Conservation (phyloP, 768 basidiomycete genomes). For the Boletellus ananiceps region DNA sequence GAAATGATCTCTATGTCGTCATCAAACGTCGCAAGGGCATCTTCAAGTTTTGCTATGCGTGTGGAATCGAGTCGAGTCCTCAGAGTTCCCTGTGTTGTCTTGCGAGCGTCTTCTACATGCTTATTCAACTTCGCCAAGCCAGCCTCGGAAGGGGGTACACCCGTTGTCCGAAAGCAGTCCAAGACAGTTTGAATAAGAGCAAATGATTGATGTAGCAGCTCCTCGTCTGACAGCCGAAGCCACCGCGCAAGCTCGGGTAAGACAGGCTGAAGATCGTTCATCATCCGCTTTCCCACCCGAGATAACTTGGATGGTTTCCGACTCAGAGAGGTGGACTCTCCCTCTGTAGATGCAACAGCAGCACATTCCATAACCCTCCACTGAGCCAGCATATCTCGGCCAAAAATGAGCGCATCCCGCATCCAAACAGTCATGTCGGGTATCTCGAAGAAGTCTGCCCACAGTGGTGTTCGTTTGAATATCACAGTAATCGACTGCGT, state of each 20-base stretch:
- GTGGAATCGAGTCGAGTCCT: slow-evolving; percentile 51
- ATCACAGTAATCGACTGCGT: slow-evolving; percentile 74
- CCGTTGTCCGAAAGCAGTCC: slow-evolving; percentile 64
- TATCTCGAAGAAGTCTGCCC: slow-evolving; percentile 78
- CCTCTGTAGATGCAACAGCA: slow-evolving; percentile 21
- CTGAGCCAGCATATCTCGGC: slow-evolving; percentile 77
- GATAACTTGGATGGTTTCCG: slow-evolving; percentile 48
- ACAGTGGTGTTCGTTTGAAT: slow-evolving; percentile 77
- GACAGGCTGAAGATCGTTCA: slow-evolving; percentile 70
- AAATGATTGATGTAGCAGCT: slow-evolving; percentile 86
- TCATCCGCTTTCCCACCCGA: slow-evolving; percentile 65
- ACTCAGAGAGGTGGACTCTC: slow-evolving; percentile 16
- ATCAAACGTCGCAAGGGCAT: slow-evolving; percentile 59
- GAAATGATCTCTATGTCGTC: slow-evolving; percentile 56
- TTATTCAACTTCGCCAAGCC: slow-evolving; percentile 65
- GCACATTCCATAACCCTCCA: slow-evolving; percentile 76
- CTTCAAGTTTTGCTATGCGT: slow-evolving; percentile 62
- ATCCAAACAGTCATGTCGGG: slow-evolving; percentile 94
- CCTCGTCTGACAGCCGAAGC: slow-evolving; percentile 90
- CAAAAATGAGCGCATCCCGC: slow-evolving; percentile 96
- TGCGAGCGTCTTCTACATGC: slow-evolving; percentile 56
- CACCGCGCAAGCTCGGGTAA: slow-evolving; percentile 77
- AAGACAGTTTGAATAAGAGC: slow-evolving; percentile 77
- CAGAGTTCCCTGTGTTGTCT: slow-evolving; percentile 38
- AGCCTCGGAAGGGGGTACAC: slow-evolving; percentile 49